Percentiles rank a stretch among this genome's conserved stretches.
phyloP scores from a whole-genome alignment of 2,329 filamentous ascomycete species.

The Metarhizium guizhouense region DNA sequence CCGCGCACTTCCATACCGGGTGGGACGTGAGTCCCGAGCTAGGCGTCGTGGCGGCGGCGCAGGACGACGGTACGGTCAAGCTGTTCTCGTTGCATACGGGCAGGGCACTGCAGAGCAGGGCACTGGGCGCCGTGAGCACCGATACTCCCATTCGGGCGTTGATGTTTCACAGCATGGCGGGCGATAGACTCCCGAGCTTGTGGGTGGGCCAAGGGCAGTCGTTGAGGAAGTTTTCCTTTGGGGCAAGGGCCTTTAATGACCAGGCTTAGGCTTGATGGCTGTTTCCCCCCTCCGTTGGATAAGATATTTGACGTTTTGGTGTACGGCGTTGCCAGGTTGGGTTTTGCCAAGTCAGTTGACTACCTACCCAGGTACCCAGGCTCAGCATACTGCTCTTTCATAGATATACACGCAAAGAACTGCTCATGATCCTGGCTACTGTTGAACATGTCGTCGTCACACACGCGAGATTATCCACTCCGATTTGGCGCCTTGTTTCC shows the following conservation, averaged over 20 bases:
- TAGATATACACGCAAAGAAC: too few species aligned
- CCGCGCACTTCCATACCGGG: conserved; percentile 37
- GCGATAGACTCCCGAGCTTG: conserved; percentile 36
- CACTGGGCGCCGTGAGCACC: conserved; percentile 14
- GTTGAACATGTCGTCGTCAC: too few species aligned
- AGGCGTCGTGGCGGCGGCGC: conserved; percentile 44
- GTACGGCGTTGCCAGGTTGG: too few species aligned
- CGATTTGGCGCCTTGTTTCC: too few species aligned
- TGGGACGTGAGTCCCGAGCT: conserved; percentile 39
- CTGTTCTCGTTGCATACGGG: conserved; percentile 43
- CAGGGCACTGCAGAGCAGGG: conserved; percentile 20
- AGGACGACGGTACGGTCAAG: conserved; percentile 37
- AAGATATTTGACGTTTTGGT: too few species aligned
- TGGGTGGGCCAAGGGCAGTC: conserved; percentile 31
- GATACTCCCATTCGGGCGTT: conserved; percentile 31
- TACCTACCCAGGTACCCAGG: too few species aligned
- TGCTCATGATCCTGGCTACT: too few species aligned
- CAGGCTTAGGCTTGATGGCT: conserved; percentile 27
- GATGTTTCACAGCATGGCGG: conserved; percentile 31
- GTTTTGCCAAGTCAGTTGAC: too few species aligned
- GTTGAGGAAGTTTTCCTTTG: conserved; percentile 37
- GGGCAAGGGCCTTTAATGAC: conserved; percentile 20
- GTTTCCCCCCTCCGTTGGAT: too few species aligned
- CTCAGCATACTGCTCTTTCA: too few species aligned
- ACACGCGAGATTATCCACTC: too few species aligned